Base-by-base conservation (phyloP, 805 yeast genomes). In the Isabelozyma heimii region DNA sequence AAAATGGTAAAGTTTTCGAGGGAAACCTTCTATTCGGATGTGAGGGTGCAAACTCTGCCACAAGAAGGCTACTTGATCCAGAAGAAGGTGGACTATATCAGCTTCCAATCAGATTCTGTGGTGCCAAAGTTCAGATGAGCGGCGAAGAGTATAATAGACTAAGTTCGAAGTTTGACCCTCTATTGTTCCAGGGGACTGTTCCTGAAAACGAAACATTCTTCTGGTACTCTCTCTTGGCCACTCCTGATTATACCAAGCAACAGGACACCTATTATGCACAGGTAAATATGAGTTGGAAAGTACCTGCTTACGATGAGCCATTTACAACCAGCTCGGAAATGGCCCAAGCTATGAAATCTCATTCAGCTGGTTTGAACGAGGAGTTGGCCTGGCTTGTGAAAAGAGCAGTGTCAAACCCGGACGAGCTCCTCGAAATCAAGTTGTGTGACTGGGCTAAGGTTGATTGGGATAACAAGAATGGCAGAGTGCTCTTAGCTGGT, bases 141-240 rank as follows among this genome's bases (percentile, higher is more conserved):
- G 46, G 47, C 10, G 57, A 46, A 17, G 67, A 64, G 44, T 51
- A 51, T 16, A 43, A 52, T 5, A 20, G 16, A 5, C 47, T 64
- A 8, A 49, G 60, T 27, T 41, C 26, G 8, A 49, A 50, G 10
- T 64, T 57, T 44, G 69, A 64, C 47, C 66, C 65, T 8, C 50
- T 64, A 6, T 45, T 63, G 40, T 63, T 64, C 47, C 69, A 63
- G 48, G 69, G 69, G 33, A 63, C 67, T 1, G 58, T 58, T 8
- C 67, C 67, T 5, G 37, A 33, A 8, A 54, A 47, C 40, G 52
- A 55, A 26, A 55, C 63, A 7, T 64, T 63, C 44, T 63, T 63
- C 46, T 64, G 67, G 67, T 61, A 61, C 45, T 62, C 67, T 12
- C 49, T 61, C 53, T 49, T 57, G n/a, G 42, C 56, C 26, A 54